These are phyloP conservation scores for Russula abietina DNA, from an alignment of 768 basidiomycete genomes.

Conservation along the genomic window DNA sequence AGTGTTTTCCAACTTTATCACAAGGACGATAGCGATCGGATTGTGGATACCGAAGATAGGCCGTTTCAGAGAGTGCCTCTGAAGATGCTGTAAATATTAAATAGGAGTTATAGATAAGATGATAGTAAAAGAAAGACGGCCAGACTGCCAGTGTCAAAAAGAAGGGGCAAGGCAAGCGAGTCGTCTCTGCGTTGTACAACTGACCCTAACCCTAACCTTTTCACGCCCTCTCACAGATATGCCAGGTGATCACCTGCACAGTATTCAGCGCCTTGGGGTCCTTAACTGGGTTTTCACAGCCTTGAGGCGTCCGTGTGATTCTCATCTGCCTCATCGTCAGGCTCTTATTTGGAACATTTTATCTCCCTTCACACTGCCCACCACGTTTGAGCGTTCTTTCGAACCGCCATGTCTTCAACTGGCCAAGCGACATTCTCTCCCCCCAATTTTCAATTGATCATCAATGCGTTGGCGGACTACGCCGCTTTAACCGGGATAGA, in stretches of 20 bases:
- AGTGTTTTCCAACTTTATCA: not conserved
- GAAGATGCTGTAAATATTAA: not conserved
- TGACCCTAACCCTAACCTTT: not conserved
- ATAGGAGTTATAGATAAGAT: not conserved
- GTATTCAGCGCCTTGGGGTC: too few species aligned
- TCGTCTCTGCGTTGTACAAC: too few species aligned
- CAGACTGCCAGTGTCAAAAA: not conserved
- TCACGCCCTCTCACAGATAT: too few species aligned
- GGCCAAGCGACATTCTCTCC: not conserved
- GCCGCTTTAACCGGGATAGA: not conserved
- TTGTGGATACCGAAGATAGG: not conserved
- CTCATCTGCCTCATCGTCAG: too few species aligned
- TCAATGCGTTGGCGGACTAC: not conserved
- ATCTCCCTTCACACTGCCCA: too few species aligned
- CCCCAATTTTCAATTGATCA: not conserved
- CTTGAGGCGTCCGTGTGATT: too few species aligned
- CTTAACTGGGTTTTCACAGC: too few species aligned
- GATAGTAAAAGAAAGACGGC: not conserved
- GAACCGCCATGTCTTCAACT: not conserved
- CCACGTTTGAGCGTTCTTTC: too few species aligned
- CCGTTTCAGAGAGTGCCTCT: not conserved
- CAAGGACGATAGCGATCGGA: not conserved
- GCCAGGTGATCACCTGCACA: too few species aligned
- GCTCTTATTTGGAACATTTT: too few species aligned
- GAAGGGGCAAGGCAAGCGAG: not conserved